phyloP scores from a whole-genome alignment of 768 basidiomycete species.

The Russula lepida region DNA sequence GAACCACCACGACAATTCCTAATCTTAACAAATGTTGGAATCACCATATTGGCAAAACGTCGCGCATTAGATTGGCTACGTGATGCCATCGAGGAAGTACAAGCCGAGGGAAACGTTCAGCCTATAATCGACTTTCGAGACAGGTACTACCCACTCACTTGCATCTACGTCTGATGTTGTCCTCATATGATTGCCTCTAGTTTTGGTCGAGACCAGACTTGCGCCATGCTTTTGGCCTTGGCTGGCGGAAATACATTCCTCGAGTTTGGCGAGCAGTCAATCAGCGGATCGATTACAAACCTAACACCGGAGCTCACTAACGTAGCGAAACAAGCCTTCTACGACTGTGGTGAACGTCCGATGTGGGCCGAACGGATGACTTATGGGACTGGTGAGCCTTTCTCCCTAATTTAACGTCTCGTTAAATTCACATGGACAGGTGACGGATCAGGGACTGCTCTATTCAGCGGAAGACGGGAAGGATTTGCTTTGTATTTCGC shows the following conservation, averaged over 20 bases:
- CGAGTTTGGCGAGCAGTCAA: conserved; percentile 44
- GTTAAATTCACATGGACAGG: background rate
- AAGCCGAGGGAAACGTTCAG: conserved; percentile 65
- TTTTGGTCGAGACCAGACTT: conserved; percentile 87
- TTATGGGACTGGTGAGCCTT: conserved; percentile 57
- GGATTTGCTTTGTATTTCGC: conserved; percentile 84
- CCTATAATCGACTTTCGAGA: conserved; percentile 79
- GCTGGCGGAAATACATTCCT: conserved; percentile 80
- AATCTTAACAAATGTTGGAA: conserved; percentile 78
- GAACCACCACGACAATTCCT: conserved; percentile 72
- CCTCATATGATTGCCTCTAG: conserved; percentile 33
- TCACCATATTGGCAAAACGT: conserved; percentile 73
- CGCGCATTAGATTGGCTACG: conserved; percentile 79
- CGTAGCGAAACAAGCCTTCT: conserved; percentile 78
- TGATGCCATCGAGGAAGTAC: conserved; percentile 74
- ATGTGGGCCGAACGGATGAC: conserved; percentile 73
- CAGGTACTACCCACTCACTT: conserved; percentile 33
- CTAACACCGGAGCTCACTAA: conserved; percentile 54
- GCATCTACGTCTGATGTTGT: conserved; percentile 1
- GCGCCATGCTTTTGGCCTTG: conserved; percentile 83
- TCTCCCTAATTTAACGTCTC: background rate
- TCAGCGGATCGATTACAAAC: conserved; percentile 38
- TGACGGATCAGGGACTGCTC: conserved; percentile 49
- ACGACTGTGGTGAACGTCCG: conserved; percentile 77
- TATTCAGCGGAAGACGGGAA: conserved; percentile 83